Evolutionary conservation across 148 eudicot species (phyloP).

Genomic region (Fagopyrum tataricum): DNA sequence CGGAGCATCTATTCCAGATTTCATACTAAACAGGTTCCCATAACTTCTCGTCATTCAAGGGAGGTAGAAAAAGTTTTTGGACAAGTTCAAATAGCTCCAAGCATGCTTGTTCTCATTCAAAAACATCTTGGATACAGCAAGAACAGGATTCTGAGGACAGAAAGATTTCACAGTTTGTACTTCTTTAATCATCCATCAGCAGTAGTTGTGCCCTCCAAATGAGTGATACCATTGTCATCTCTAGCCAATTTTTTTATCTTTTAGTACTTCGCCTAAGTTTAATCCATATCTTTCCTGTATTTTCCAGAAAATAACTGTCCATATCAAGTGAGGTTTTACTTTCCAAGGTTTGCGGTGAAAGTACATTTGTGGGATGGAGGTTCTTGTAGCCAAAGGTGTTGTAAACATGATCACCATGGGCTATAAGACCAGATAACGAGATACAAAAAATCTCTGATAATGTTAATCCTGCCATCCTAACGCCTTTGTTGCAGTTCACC

Average conservation of each 20-base stretch:
- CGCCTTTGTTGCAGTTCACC: slow-evolving; percentile 22
- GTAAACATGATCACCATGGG: slow-evolving; percentile 79
- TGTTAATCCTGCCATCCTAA: slow-evolving; percentile 40
- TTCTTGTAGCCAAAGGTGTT: slow-evolving; percentile 45
- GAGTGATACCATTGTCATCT: slow-evolving; percentile 11
- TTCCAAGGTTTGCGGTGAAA: slow-evolving; percentile 18
- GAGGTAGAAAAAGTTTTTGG: slow-evolving; percentile 56
- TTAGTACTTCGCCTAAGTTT: slow-evolving; percentile 44
- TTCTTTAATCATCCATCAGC: slow-evolving; percentile 21
- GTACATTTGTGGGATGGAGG: slow-evolving; percentile 26
- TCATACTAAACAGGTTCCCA: slow-evolving; percentile 44
- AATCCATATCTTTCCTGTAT: slow-evolving; percentile 50
- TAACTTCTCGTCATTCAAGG: slow-evolving; percentile 73
- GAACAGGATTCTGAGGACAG: slow-evolving; percentile 67
- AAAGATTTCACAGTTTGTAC: slow-evolving; percentile 28
- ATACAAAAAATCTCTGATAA: slow-evolving; percentile 80
- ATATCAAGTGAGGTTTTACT: slow-evolving; percentile 11
- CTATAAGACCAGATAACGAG: slow-evolving; percentile 73
- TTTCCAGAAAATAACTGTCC: slow-evolving; percentile 21
- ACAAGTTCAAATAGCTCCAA: slow-evolving; percentile 53
- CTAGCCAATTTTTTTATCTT: slow-evolving; percentile 29
- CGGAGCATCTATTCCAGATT: slow-evolving; percentile 20
- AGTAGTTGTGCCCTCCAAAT: slow-evolving; percentile 21
- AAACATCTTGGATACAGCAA: slow-evolving; percentile 52
- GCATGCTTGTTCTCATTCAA: slow-evolving; percentile 44